Conservation (phyloP, 805 yeast species). For the Ogataea parapolymorpha region DNA sequence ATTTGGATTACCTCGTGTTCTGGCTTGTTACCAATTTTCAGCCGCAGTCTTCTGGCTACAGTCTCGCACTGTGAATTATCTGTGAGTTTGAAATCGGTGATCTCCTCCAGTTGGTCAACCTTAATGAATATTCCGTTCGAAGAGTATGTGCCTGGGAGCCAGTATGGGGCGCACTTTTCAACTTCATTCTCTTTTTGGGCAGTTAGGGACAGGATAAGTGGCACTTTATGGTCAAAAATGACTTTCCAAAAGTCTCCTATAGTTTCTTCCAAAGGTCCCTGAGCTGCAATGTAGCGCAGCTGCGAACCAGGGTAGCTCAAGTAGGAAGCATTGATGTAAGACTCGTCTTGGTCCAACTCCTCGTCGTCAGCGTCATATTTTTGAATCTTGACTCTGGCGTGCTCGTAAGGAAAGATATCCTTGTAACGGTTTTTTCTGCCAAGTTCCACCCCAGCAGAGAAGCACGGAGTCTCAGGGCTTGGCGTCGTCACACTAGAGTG, state of each 20-base stretch:
- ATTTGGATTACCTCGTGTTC: constrained; percentile 60
- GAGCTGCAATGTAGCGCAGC: constrained; percentile 72
- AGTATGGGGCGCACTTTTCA: constrained; percentile 79
- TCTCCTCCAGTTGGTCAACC: constrained; percentile 25
- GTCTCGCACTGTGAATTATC: constrained; percentile 21
- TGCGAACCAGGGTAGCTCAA: constrained; percentile 40
- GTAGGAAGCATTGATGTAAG: constrained; percentile 86
- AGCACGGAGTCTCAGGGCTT: constrained; percentile 37
- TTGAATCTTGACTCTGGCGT: constrained; percentile 67
- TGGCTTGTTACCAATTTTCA: constrained; percentile 34
- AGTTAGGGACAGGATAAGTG: constrained; percentile 72
- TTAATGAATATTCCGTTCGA: constrained; percentile 26
- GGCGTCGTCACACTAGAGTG: constrained; percentile 18
- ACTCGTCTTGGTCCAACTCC: constrained; percentile 38
- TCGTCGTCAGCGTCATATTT: constrained; percentile 17
- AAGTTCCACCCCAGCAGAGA: constrained; percentile 75
- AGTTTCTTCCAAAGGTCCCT: constrained; percentile 79
- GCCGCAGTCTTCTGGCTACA: constrained; percentile 41
- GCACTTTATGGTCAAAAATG: constrained; percentile 57
- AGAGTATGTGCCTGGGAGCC: constrained; percentile 60
- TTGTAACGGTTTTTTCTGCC: constrained; percentile 83
- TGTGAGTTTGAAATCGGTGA: constrained; percentile 26
- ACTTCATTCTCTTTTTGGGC: constrained; percentile 72
- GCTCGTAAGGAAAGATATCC: constrained; percentile 85
- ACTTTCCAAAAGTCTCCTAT: constrained; percentile 84